Percentiles rank a stretch among this genome's conserved stretches.
Evolutionary conservation across 2,329 filamentous ascomycete genomes (phyloP).

Genomic region (Laburnicola sp.): DNA sequence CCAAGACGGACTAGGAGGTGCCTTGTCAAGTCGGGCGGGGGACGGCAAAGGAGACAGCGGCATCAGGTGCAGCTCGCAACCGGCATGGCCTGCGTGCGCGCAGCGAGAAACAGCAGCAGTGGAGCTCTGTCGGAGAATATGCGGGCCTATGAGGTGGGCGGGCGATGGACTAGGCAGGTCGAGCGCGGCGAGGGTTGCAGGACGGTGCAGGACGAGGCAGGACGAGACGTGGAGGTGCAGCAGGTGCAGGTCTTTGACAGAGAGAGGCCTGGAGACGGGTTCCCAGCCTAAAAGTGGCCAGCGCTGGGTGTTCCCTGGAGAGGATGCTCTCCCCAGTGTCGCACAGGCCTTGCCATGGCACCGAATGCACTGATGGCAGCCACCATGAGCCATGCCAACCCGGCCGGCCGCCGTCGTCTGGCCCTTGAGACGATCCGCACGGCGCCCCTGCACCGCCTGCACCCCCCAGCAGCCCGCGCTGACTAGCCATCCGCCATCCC

Average conservation of each 20-base stretch:
- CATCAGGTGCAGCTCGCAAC: conserved; percentile 26
- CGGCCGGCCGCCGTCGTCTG: conserved; percentile 17
- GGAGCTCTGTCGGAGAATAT: conserved; percentile 31
- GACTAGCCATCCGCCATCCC: conserved; percentile 28
- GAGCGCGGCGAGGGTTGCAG: conserved; percentile 3
- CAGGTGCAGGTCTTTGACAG: conserved; percentile 12
- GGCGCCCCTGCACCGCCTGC: conserved; percentile 18
- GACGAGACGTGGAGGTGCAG: conserved; percentile 18
- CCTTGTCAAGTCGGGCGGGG: conserved; percentile 29
- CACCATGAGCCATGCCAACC: too few relatives aligned
- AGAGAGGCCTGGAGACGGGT: too few relatives aligned
- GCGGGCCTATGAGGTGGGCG: conserved; percentile 10
- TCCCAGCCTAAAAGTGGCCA: too few relatives aligned
- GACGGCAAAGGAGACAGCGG: conserved; percentile 28
- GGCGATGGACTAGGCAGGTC: conserved; percentile 4
- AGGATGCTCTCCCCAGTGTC: conserved; percentile 11
- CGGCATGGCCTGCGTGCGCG: conserved; percentile 28
- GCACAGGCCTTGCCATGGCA: conserved; percentile 22
- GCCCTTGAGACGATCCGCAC: conserved; percentile 44
- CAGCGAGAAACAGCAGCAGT: conserved; percentile 30
- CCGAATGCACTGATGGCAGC: too few relatives aligned
- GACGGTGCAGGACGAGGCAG: not conserved
- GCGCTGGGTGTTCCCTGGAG: not conserved
- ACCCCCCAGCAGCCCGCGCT: conserved; percentile 25
- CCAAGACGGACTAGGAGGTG: conserved; percentile 22